Base-by-base conservation (phyloP, 2,329 filamentous ascomycete genomes). In the Cladobotryum protrusum region DNA sequence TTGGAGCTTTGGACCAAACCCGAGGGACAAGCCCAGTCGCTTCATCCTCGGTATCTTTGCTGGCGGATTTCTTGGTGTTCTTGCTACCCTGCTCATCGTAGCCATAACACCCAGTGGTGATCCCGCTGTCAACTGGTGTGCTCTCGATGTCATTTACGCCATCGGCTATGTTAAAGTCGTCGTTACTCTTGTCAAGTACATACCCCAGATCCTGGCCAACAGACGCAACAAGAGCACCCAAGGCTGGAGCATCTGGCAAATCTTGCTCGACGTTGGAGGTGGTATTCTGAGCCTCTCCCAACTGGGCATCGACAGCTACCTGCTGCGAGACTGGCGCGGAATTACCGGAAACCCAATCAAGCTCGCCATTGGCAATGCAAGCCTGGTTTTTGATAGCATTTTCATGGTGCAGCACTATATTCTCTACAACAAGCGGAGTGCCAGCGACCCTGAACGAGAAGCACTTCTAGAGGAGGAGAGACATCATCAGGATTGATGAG, bases 281-380 rank as follows among this genome's bases (percentile, higher is more conserved):
- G 90, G 92, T 34, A 63, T 93, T 15, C 72, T 97, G 45, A 95
- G 89, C 52, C 77, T 96, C 47, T 71, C 79, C 2, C 93, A 99
- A 69, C 78, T 95, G 54, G 71, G 85, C 18, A 83, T 97, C 54
- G 93, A 97, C 71, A 90, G 89, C 52, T 89, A 85, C 52, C 71
- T 95, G 35, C 84, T 93, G 66, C 78, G 78, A 49, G 89, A 96
- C 71, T 96, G 92, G 91, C 87, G 85, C 43, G 93, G 92, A 18
- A 76, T 97, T 51, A 90, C 85, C 0, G 92, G 91, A 1, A 97
- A 97, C 66, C 89, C 90, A 1, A 85, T 93, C 59, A 99, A 97
- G 72, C 82, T 97, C 52, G 82, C 84, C 3, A 76, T 97, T 39
- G 87, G 88, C 13, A 92, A 95, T 62, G 81, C 96, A 42, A 89